These are phyloP conservation scores for Hypomontagnella monticulosa DNA, from an alignment of 495 filamentous ascomycete species.

Conservation along the genomic window DNA sequence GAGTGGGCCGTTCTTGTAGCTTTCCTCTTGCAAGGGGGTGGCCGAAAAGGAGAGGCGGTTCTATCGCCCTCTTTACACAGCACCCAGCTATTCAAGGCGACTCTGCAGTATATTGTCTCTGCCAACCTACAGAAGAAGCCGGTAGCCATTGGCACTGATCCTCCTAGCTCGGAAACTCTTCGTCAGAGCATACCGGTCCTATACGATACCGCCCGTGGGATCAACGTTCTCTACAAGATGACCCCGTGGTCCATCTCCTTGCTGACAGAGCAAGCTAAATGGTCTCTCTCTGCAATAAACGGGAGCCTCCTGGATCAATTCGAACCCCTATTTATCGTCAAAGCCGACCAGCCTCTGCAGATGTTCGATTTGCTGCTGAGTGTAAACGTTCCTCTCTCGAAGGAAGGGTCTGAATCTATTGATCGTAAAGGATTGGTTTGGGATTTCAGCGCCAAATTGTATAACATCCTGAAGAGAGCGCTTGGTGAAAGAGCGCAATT, in stretches of 20 bases:
- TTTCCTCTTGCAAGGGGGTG: slow-evolving; percentile 80
- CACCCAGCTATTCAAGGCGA: slow-evolving; percentile 94
- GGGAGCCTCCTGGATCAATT: slow-evolving; percentile 82
- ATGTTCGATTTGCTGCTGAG: slow-evolving; percentile 73
- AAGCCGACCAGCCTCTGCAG: slow-evolving; percentile 70
- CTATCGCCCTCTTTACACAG: slow-evolving; percentile 83
- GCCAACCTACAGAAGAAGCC: slow-evolving; percentile 73
- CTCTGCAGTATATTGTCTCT: slow-evolving; percentile 80
- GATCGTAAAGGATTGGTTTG: slow-evolving; percentile 47
- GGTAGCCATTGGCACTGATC: slow-evolving; percentile 59
- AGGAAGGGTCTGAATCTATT: slow-evolving; percentile 37
- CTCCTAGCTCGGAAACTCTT: slow-evolving; percentile 45
- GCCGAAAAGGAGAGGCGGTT: slow-evolving; percentile 71
- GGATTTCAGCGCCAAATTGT: slow-evolving; percentile 60
- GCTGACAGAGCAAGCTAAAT: slow-evolving; percentile 74
- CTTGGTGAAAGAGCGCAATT: slow-evolving; percentile 77
- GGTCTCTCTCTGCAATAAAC: slow-evolving; percentile 75
- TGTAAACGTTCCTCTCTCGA: slow-evolving; percentile 38
- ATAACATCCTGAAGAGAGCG: slow-evolving; percentile 71
- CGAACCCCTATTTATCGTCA: slow-evolving; percentile 80
- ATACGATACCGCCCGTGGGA: slow-evolving; percentile 73
- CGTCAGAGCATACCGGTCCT: slow-evolving; percentile 56
- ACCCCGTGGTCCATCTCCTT: slow-evolving; percentile 80
- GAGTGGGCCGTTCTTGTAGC: slow-evolving; percentile 85
- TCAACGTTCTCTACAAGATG: slow-evolving; percentile 95